phyloP scores from a whole-genome alignment of 495 filamentous ascomycete species.

The Podospora didyma region DNA sequence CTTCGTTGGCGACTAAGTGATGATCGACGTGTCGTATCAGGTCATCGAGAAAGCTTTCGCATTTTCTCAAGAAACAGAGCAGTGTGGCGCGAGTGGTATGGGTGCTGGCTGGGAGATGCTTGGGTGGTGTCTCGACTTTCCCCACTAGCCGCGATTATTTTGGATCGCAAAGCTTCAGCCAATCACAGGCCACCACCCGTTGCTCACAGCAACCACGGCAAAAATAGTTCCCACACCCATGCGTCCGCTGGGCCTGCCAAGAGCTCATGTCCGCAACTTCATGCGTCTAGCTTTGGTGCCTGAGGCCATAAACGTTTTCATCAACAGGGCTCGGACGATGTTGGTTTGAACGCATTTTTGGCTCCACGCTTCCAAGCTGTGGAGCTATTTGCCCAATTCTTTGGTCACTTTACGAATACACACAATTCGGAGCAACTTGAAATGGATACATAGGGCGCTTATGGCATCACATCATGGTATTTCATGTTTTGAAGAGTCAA shows the following conservation, averaged over 20 bases:
- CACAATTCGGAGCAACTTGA: no score
- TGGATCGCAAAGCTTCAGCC: conserved; percentile 15
- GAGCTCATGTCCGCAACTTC: background rate
- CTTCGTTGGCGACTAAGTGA: conserved; percentile 21
- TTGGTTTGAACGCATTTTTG: no score
- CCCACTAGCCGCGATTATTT: conserved; percentile 23
- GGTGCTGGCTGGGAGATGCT: conserved; percentile 4
- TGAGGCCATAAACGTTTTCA: background rate
- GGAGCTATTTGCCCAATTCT: no score
- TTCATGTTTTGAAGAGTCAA: no score
- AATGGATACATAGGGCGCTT: no score
- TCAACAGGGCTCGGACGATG: no score
- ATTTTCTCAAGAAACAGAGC: conserved; percentile 18
- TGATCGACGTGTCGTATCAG: conserved; percentile 32
- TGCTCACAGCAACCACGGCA: conserved; percentile 23
- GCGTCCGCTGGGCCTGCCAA: conserved; percentile 2
- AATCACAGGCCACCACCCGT: conserved; percentile 17
- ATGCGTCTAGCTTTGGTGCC: background rate
- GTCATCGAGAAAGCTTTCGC: conserved; percentile 24
- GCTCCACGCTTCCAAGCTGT: no score
- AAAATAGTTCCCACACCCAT: background rate
- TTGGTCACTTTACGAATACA: no score
- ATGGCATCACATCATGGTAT: background rate
- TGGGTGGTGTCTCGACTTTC: conserved; percentile 16
- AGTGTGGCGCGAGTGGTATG: conserved; percentile 23